phyloP scores from a whole-genome alignment of 345 rosid species.

The Sapria himalayana region DNA sequence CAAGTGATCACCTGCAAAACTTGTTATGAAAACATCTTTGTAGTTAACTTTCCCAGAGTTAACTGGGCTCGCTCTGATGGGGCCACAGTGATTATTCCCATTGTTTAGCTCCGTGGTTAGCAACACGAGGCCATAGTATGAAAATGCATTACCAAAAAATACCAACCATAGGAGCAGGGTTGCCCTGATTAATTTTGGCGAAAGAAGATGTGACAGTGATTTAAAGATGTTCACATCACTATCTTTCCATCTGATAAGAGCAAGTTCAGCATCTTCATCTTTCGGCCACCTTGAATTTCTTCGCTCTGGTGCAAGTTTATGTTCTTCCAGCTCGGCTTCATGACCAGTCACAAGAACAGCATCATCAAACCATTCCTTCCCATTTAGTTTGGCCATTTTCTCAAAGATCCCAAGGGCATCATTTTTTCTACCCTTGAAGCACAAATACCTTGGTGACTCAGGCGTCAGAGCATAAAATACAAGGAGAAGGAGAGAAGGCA shows the following conservation, averaged over 20 bases:
- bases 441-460: conserved; percentile 72
- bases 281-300: conserved; percentile 17
- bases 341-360: conserved; percentile 48
- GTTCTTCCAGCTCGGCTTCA: conserved; percentile 23
- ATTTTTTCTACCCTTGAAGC: conserved; percentile 41
- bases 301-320: conserved; percentile 17
- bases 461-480: conserved; percentile 46
- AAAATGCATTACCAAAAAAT: conserved; percentile 76
- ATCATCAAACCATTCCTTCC: conserved; percentile 30
- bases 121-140: conserved; percentile 73
- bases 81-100: conserved; percentile 22
- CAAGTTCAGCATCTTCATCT: conserved; percentile 6
- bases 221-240: conserved; percentile 20
- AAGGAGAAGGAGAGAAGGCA: conserved; percentile 63
- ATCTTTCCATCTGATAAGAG: conserved; percentile 14
- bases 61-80: conserved; percentile 9
- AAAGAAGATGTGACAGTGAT: conserved; percentile 35
- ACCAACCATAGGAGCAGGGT: conserved; percentile 70
- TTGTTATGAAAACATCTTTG: conserved; percentile 53
- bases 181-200: conserved; percentile 39
- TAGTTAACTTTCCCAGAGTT: conserved; percentile 30
- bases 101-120: conserved; percentile 73
- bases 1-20: conserved; percentile 48
- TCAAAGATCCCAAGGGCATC: conserved; percentile 50
- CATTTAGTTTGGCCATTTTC: conserved; percentile 36